Evolutionary conservation across 208 protist genomes (phyloP).

Genomic region (Acanthamoeba castellanii): DNA sequence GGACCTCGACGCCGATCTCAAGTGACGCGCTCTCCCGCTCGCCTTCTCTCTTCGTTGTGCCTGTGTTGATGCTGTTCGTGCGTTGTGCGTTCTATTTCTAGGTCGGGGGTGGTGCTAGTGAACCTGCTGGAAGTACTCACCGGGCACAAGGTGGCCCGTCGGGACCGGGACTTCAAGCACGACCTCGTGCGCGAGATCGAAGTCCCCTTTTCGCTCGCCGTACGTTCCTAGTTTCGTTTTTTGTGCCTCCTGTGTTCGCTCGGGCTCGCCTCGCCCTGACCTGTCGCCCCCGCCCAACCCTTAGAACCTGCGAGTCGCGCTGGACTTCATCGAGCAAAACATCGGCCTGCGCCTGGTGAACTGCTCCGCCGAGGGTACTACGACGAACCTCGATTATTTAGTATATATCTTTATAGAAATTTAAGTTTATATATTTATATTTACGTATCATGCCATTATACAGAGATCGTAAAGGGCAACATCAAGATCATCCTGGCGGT

Average conservation of each 20-base stretch:
- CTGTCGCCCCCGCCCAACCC: not conserved
- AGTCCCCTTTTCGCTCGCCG: conserved; percentile 1
- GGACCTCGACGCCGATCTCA: conserved; percentile 30
- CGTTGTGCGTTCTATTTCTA: too few relatives aligned
- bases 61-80: too few relatives aligned
- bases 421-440: too few relatives aligned
- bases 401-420: not conserved
- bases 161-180: conserved; percentile 31
- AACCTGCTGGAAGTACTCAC: conserved; percentile 62
- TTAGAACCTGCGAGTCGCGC: conserved; percentile 35
- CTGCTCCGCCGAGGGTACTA: conserved; percentile 36
- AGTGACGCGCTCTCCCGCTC: not conserved
- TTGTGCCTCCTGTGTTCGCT: too few relatives aligned
- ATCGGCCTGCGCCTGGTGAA: conserved; percentile 54
- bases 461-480: not conserved
- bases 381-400: not conserved
- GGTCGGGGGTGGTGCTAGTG: conserved; percentile 30
- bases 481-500: conserved; percentile 7
- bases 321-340: conserved; percentile 67
- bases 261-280: not conserved
- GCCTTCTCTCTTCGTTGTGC: not conserved
- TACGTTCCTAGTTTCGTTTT: not conserved
- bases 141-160: not conserved
- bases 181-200: conserved; percentile 38
- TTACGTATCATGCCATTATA: too few relatives aligned